Conservation (phyloP, 83 land plant species). For the Thuja plicata region DNA sequence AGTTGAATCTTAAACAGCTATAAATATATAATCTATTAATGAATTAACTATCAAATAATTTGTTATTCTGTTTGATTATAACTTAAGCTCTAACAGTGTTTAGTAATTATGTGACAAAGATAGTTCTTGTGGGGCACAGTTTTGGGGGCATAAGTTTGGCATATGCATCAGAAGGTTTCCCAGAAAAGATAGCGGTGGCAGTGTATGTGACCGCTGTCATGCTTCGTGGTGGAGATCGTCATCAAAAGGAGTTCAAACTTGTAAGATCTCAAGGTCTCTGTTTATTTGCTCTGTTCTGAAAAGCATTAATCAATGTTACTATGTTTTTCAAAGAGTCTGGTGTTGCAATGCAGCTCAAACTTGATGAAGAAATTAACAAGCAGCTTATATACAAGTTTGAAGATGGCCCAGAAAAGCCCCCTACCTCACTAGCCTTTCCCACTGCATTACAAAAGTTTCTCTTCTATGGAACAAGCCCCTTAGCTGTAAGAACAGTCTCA, state of each 20-base stretch:
- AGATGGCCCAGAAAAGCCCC: no score
- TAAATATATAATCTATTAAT: no score
- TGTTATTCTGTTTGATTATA: no score
- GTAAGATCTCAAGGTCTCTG: no score
- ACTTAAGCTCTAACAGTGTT: no score
- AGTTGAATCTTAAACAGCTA: no score
- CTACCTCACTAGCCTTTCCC: no score
- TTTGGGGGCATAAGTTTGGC: constrained; percentile 28
- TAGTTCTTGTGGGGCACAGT: constrained; percentile 47
- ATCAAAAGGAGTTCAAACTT: no score
- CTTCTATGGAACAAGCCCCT: not conserved
- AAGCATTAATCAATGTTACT: not conserved
- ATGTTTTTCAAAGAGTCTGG: not conserved
- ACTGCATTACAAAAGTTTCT: not conserved
- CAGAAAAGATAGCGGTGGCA: constrained; percentile 30
- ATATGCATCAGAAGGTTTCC: constrained; percentile 27
- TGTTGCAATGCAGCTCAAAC: not conserved
- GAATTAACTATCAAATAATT: no score
- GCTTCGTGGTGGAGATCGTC: not conserved
- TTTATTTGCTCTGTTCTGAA: no score
- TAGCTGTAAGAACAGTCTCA: not conserved
- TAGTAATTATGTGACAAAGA: not conserved
- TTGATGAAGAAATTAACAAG: not conserved
- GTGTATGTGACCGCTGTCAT: constrained; percentile 32
- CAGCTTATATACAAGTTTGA: not conserved